phyloP scores from a whole-genome alignment of 2,329 filamentous ascomycete genomes.

The Bipolaris zeicola region DNA sequence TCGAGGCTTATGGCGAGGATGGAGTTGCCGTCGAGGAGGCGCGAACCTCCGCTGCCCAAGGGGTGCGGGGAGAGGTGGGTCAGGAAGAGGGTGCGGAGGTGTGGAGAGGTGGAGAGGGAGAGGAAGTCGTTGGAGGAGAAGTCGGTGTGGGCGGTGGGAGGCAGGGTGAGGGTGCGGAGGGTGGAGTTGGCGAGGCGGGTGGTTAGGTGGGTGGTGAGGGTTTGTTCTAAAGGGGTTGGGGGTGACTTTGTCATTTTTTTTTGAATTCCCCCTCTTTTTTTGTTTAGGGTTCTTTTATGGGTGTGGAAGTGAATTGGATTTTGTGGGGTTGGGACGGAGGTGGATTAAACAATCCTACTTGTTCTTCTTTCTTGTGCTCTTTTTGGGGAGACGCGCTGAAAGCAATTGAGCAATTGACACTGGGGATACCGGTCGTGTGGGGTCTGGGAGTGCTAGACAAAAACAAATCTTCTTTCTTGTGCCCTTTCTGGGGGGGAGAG shows the following conservation, averaged over 20 bases:
- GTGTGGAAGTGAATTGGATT: not conserved
- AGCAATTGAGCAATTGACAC: too few relatives aligned
- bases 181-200: conserved; percentile 47
- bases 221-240: conserved; percentile 24
- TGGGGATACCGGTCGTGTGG: too few relatives aligned
- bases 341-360: too few relatives aligned
- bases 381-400: too few relatives aligned
- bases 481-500: not conserved
- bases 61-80: conserved; percentile 59
- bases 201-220: conserved; percentile 39
- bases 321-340: not conserved
- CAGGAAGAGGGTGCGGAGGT: conserved; percentile 52
- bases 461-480: too few relatives aligned
- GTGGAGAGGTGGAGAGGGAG: conserved; percentile 58
- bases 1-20: conserved; percentile 56
- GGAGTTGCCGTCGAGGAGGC: conserved; percentile 70
- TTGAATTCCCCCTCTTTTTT: not conserved
- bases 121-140: conserved; percentile 72
- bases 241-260: not conserved
- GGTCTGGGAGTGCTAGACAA: too few relatives aligned
- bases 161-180: conserved; percentile 39
- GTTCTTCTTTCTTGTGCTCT: too few relatives aligned
- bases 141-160: conserved; percentile 53
- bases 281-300: conserved; percentile 10
- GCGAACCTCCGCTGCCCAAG: conserved; percentile 64